Base-by-base conservation (phyloP, 2,329 filamentous ascomycete genomes). In the Sclerotinia nivalis region DNA sequence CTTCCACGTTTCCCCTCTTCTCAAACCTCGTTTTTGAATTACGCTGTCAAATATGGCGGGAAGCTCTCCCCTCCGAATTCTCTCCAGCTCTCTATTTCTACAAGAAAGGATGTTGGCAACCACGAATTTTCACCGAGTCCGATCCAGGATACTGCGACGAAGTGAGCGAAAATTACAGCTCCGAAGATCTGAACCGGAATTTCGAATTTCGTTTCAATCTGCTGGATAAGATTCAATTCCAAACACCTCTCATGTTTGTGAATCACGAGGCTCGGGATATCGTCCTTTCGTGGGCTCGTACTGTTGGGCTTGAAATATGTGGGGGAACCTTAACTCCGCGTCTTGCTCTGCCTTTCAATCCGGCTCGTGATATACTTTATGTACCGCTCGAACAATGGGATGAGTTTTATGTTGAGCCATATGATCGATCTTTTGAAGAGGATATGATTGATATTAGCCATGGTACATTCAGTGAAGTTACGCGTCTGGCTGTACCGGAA, bases 1-100 rank as follows among this genome's bases (percentile, higher is more conserved):
- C 59, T 18, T 50, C 43, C 22, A 62, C 45, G 25, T 62, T 62
- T n/a, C 8, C 28, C 31, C 45, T 50, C 28, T 62, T 62, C 45
- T 50, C 60, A 15, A 62, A 31, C 7, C 60, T 62, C 45, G 28
- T 45, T 3, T 7, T 10, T 37, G 60, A 62, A 25, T 6, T 62
- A 18, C 60, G 60, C 28, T 15, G 13, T 25, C 13, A 50, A n/a
- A 50, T 62, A 62, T 62, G 45, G 60, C 12, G 15, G 18, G 60
- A 50, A 37, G 31, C 45, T 6, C 60, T 62, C 6, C 60, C 60
- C 8, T 50, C 45, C 22, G 31, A 25, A 37, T 37, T 50, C 20
- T 9, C 20, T 15, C 60, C 45, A 18, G 7, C 45, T 2, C 60
- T 62, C 2, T 50, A 37, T 22, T 50, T 25, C 28, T 62, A 50